Percentiles rank a stretch among this genome's conserved stretches.
These are phyloP conservation scores for Incumbomyces delicatus DNA, from an alignment of 2,329 filamentous ascomycete genomes.

Conservation along the genomic window DNA sequence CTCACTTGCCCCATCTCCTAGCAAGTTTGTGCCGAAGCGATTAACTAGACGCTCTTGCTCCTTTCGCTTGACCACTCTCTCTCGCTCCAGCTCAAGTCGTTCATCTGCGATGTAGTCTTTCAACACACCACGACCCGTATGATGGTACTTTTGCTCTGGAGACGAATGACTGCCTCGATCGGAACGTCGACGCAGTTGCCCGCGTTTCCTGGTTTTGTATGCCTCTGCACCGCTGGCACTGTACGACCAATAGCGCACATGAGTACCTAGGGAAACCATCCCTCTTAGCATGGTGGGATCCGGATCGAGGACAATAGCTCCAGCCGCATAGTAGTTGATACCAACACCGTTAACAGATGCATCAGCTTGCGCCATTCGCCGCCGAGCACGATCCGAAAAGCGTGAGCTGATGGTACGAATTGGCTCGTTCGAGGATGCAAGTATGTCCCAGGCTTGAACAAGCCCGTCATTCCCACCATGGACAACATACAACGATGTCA, in stretches of 20 bases:
- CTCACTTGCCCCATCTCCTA: constrained; percentile 47
- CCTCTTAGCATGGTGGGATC: constrained; percentile 78
- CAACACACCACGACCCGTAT: constrained; percentile 58
- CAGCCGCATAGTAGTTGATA: constrained; percentile 69
- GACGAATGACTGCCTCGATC: constrained; percentile 52
- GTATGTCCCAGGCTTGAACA: constrained; percentile 93
- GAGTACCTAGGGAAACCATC: constrained; percentile 75
- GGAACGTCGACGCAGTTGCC: constrained; percentile 51
- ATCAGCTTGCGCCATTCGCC: constrained; percentile 59
- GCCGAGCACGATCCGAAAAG: constrained; percentile 71
- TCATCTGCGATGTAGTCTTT: constrained; percentile 82
- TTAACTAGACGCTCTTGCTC: constrained; percentile 62
- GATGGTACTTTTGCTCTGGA: constrained; percentile 47
- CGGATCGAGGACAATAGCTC: constrained; percentile 76
- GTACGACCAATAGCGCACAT: constrained; percentile 88
- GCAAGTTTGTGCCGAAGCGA: constrained; percentile 74
- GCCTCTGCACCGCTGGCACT: constrained; percentile 69
- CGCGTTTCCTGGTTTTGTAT: constrained; percentile 68
- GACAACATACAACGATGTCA: constrained; percentile 79
- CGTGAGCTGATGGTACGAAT: constrained; percentile 79
- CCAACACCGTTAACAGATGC: constrained; percentile 58
- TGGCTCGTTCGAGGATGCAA: constrained; percentile 68
- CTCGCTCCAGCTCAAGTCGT: constrained; percentile 64
- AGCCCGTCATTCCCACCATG: constrained; percentile 91
- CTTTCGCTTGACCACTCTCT: constrained; percentile 56